Percentiles rank a stretch among this genome's conserved stretches.
Evolutionary conservation across 202 grass and related monocot genomes (phyloP).

Genomic region (Panicum hallii): DNA sequence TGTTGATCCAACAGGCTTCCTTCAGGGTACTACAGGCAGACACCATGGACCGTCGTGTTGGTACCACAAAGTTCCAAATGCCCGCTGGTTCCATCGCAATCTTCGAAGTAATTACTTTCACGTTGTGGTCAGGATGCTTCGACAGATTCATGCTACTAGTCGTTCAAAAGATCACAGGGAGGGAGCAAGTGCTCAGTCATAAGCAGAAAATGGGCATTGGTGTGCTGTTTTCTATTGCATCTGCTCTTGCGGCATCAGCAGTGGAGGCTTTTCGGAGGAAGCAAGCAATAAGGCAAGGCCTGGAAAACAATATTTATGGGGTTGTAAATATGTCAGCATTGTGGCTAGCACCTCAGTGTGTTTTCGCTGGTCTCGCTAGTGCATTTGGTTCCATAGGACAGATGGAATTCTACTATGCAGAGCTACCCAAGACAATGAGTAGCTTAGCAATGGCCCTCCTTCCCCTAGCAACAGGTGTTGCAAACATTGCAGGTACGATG

Average conservation of each 20-base stretch:
- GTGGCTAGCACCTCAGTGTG: conserved; percentile 44
- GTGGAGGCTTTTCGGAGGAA: conserved; percentile 32
- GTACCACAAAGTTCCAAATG: conserved; percentile 24
- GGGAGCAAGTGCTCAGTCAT: conserved; percentile 16
- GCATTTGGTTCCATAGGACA: conserved; percentile 44
- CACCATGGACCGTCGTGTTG: conserved; percentile 38
- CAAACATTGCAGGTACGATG: background rate
- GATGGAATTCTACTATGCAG: conserved; percentile 44
- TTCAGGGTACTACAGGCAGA: conserved; percentile 46
- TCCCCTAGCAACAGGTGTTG: conserved; percentile 16
- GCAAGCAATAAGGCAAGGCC: conserved; percentile 10
- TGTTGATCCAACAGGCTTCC: conserved; percentile 21
- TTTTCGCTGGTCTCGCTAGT: conserved; percentile 28
- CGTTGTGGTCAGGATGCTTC: conserved; percentile 39
- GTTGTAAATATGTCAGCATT: conserved; percentile 26
- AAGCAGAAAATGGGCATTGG: conserved; percentile 53
- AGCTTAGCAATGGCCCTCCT: conserved; percentile 48
- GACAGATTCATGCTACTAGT: conserved; percentile 22
- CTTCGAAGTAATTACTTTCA: conserved; percentile 41
- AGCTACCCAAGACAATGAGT: conserved; percentile 40
- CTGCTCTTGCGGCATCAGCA: background rate
- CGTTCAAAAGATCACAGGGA: conserved; percentile 37
- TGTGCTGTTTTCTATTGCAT: conserved; percentile 12
- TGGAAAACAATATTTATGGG: background rate
- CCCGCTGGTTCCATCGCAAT: conserved; percentile 39